A percentile compares a stretch with the other conserved stretches of the same genome.
Evolutionary conservation across 208 protist genomes (phyloP).

Genomic region (Leishmania arabica): DNA sequence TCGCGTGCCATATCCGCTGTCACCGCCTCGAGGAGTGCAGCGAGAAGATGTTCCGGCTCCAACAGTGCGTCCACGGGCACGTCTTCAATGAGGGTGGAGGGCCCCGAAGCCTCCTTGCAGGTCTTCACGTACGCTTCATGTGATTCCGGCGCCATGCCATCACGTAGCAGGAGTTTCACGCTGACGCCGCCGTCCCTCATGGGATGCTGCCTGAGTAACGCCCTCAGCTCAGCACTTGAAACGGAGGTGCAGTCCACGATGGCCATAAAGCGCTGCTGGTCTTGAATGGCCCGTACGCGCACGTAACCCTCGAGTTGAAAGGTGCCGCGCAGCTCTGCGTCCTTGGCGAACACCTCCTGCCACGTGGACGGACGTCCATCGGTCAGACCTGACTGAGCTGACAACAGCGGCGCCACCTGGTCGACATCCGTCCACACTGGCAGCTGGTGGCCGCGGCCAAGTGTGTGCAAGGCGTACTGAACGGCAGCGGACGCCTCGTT

Average conservation of each 20-base stretch:
- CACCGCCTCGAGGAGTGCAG: slow-evolving; percentile 30
- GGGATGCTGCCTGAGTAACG: slow-evolving; percentile 20
- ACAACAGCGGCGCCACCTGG: slow-evolving; percentile 47
- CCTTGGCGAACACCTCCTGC: slow-evolving; percentile 10
- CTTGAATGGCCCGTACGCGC: slow-evolving; percentile 33
- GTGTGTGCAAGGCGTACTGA: slow-evolving; percentile 45
- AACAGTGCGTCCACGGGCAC: slow-evolving; percentile 42
- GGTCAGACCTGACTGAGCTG: neutral
- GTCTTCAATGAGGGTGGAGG: slow-evolving; percentile 10
- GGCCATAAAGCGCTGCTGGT: slow-evolving; percentile 11
- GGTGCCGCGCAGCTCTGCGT: slow-evolving; percentile 14
- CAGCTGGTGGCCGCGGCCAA: slow-evolving; percentile 55
- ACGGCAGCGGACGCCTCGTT: slow-evolving; percentile 9
- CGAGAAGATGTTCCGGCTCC: slow-evolving; percentile 44
- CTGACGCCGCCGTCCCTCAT: neutral
- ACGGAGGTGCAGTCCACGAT: slow-evolving; percentile 53
- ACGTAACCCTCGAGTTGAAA: slow-evolving; percentile 52
- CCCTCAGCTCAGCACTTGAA: slow-evolving; percentile 13
- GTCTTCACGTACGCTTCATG: neutral
- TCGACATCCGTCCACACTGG: slow-evolving; percentile 64
- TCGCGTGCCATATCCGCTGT: neutral
- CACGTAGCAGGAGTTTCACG: slow-evolving; percentile 15
- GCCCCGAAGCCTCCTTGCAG: neutral
- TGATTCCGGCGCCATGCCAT: neutral
- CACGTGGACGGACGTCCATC: slow-evolving; percentile 22